Conservation (phyloP, 2,329 filamentous ascomycete species). For the Curvularia verruculosa region DNA sequence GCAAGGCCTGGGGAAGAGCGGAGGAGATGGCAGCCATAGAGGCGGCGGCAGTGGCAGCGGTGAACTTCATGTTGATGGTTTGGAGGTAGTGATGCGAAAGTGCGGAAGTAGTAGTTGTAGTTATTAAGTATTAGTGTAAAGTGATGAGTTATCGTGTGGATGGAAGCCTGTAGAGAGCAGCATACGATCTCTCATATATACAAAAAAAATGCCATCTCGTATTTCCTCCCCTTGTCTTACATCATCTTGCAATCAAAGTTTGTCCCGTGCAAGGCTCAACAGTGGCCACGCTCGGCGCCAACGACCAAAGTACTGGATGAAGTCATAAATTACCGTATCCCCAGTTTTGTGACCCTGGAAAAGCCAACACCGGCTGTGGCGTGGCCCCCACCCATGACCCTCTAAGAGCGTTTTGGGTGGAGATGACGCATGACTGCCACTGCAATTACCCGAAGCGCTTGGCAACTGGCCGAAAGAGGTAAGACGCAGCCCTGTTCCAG, state of each 20-base stretch:
- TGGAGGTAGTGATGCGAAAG: slow-evolving; percentile 11
- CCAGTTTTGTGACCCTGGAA: slow-evolving; percentile 10
- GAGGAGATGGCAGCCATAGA: slow-evolving; percentile 31
- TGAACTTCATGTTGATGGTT: slow-evolving; percentile 43
- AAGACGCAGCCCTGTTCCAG: background rate
- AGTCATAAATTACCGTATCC: slow-evolving; percentile 14
- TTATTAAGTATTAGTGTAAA: slow-evolving; percentile 11
- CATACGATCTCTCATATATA: slow-evolving; percentile 10
- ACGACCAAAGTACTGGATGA: slow-evolving; percentile 13
- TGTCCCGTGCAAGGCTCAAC: slow-evolving; percentile 5
- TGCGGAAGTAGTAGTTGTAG: slow-evolving; percentile 10
- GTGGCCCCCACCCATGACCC: slow-evolving; percentile 7
- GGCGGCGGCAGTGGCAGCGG: slow-evolving; percentile 28
- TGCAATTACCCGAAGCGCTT: slow-evolving; percentile 2
- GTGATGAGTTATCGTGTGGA: slow-evolving; percentile 13
- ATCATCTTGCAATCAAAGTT: slow-evolving; percentile 7
- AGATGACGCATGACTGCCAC: slow-evolving; percentile 14
- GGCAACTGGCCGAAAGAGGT: background rate
- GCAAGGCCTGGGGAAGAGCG: slow-evolving; percentile 35
- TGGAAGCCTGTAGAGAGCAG: slow-evolving; percentile 2
- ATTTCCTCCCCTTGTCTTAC: slow-evolving; percentile 8
- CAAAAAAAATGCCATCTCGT: slow-evolving; percentile 5
- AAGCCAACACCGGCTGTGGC: slow-evolving; percentile 12
- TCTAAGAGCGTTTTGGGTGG: background rate
- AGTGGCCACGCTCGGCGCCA: slow-evolving; percentile 7